Base-by-base conservation (phyloP, 2,329 filamentous ascomycete genomes). In the Diaporthe citriasiana region DNA sequence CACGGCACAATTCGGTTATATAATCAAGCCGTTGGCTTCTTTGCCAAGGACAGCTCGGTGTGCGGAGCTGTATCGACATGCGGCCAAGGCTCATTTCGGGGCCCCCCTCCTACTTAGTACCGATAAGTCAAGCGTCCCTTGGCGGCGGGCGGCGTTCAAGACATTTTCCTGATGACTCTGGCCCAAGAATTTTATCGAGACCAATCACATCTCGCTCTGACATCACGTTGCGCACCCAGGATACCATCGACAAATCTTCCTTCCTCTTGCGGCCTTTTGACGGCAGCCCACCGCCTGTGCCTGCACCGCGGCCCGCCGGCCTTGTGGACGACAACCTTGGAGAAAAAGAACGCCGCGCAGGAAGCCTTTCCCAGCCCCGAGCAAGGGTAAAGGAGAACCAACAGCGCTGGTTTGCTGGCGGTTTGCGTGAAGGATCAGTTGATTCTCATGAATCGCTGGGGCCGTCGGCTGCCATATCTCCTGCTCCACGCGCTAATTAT, bases 21-120 rank as follows among this genome's bases (percentile, higher is more conserved):
- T 40, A 51, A 51, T 66, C 45, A 38, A 15, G n/a, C n/a, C 45
- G 33, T 9, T 68, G 30, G 47, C 63, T 27, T 9, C 33, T 9
- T 30, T 51, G 27, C 27, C 47, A 53, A 40, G 42, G 42, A 35
- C 63, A 51, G 47, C 33, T 51, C 47, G 63, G 45, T 38, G 45
- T 22, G 45, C 63, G 47, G 63, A 38, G 45, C 63, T 51, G 30
- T 22, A 27, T 47, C 40, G 30, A 7, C 17, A 47, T 30, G 47
- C 47, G 25, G 63, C 63, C 63, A 68, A 68, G 63, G 33, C 63
- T 68, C 47, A 68, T 68, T 22, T 68, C 63, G 63, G 45, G 22
- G 42, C 22, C 47, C 55, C 47, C 63, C 63, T 68, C 63, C 51
- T 40, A 19, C n/a, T n/a, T n/a, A n/a, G n/a, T n/a, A n/a, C 63